Evolutionary conservation across 495 filamentous ascomycete species (phyloP).

Genomic region (Jackrogersella minutella): DNA sequence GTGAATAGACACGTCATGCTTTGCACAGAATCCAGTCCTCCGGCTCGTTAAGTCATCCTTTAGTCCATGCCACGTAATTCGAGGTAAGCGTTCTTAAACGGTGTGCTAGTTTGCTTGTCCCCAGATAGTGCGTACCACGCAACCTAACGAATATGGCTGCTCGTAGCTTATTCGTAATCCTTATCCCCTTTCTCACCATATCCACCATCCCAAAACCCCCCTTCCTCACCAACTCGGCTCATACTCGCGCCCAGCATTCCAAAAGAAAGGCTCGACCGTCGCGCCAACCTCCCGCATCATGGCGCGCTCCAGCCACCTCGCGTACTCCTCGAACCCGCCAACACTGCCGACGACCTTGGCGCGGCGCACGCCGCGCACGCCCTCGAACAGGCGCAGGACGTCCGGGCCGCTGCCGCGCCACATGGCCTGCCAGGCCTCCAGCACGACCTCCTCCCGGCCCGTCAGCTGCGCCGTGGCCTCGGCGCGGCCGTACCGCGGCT

Average conservation of each 20-base stretch:
- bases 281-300: slow-evolving; percentile 52
- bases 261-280: slow-evolving; percentile 27
- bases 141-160: too few relatives aligned
- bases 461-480: slow-evolving; percentile 48
- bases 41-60: not conserved
- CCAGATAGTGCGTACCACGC: not conserved
- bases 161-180: too few relatives aligned
- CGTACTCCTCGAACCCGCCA: slow-evolving; percentile 52
- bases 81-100: not conserved
- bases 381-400: slow-evolving; percentile 57
- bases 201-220: too few relatives aligned
- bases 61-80: not conserved
- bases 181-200: not conserved
- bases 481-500: slow-evolving; percentile 46
- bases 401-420: slow-evolving; percentile 52
- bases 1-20: slow-evolving; percentile 25
- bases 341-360: slow-evolving; percentile 54
- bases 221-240: slow-evolving; percentile 37
- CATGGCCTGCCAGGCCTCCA: slow-evolving; percentile 57
- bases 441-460: slow-evolving; percentile 53
- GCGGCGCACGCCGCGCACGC: slow-evolving; percentile 57
- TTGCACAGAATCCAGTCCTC: not conserved
- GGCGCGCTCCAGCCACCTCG: slow-evolving; percentile 51
- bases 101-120: not conserved
- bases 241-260: slow-evolving; percentile 49